Evolutionary conservation across 768 basidiomycete genomes (phyloP).

Genomic region (Pleurotus cornucopiae): DNA sequence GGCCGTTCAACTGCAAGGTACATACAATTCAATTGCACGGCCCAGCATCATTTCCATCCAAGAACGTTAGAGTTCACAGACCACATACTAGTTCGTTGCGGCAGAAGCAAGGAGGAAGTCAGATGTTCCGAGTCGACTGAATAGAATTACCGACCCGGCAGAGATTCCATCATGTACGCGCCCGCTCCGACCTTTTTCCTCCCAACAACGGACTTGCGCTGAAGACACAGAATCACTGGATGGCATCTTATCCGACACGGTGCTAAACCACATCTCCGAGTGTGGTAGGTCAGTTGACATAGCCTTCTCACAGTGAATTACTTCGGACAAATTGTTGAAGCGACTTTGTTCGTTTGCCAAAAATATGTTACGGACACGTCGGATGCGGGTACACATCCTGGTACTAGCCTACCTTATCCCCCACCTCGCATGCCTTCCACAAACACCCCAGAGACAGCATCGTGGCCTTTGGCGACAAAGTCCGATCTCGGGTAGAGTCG

Average conservation of each 20-base stretch:
- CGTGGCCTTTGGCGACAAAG: too few species aligned
- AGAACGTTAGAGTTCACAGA: neutral
- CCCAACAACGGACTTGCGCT: neutral
- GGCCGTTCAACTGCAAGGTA: constrained; percentile 1
- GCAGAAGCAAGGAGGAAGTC: neutral
- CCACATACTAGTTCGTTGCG: neutral
- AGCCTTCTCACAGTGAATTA: neutral
- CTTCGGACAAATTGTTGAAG: neutral
- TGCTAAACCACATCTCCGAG: too few species aligned
- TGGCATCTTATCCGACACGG: too few species aligned
- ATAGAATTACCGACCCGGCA: too few species aligned
- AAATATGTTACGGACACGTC: neutral
- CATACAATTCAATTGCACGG: neutral
- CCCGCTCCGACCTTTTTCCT: neutral
- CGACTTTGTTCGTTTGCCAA: neutral
- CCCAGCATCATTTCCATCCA: neutral
- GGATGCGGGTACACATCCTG: neutral
- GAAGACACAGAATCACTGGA: too few species aligned
- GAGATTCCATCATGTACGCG: too few species aligned
- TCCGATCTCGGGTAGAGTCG: too few species aligned
- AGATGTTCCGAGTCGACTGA: too few species aligned
- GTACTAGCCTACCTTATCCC: too few species aligned
- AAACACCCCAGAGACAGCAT: too few species aligned
- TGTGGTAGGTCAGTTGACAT: neutral
- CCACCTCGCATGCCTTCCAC: too few species aligned